phyloP scores from a whole-genome alignment of 2,329 filamentous ascomycete genomes.

The Aspergillus sp. region DNA sequence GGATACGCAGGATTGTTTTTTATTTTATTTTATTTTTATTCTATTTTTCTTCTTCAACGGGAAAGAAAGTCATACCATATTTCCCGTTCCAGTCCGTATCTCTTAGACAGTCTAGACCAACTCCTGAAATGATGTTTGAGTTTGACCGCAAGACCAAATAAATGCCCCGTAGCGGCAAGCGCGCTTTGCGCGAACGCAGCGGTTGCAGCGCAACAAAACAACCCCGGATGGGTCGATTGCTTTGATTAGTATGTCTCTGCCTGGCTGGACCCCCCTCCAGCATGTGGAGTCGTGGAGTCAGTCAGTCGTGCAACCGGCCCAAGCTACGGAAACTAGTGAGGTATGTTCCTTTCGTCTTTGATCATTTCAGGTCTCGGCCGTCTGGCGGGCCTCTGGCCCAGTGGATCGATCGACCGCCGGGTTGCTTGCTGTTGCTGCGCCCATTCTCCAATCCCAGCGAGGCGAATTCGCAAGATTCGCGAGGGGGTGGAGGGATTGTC shows the following conservation, averaged over 20 bases:
- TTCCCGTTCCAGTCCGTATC: too few relatives aligned
- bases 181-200: constrained; percentile 36
- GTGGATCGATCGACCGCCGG: constrained; percentile 5
- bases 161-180: constrained; percentile 31
- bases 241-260: constrained; percentile 3
- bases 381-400: not conserved
- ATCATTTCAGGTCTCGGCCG: constrained; percentile 9
- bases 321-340: not conserved
- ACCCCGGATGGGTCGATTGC: constrained; percentile 21
- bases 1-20: not conserved
- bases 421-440: constrained; percentile 2
- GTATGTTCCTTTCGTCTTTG: too few relatives aligned
- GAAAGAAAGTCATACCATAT: too few relatives aligned
- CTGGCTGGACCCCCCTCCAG: not conserved
- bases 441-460: not conserved
- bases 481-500: too few relatives aligned
- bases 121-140: not conserved
- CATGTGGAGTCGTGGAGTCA: constrained; percentile 6
- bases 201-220: constrained; percentile 30
- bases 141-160: not conserved
- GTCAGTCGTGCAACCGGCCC: constrained; percentile 7
- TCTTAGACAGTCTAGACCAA: not conserved
- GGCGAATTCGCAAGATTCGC: too few relatives aligned
- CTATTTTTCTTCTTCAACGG: not conserved
- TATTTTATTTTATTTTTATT: not conserved